Conservation (phyloP, 805 yeast genomes). For the Lachancea mirantina region DNA sequence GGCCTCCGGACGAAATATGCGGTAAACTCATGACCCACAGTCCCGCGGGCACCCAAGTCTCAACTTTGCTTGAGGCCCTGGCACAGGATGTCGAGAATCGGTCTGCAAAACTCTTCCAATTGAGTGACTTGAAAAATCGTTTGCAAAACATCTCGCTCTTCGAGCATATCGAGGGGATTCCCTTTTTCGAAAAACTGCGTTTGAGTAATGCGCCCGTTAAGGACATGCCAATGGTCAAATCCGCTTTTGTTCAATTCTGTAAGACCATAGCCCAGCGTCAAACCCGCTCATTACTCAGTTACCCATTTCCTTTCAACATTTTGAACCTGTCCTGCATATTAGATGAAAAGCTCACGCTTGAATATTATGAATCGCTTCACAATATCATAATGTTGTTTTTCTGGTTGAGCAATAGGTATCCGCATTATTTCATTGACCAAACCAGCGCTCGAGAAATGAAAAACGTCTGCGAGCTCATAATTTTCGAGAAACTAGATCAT, state of each 20-base stretch:
- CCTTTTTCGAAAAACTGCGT: conserved; percentile 50
- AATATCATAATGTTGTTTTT: conserved; percentile 58
- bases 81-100: conserved; percentile 24
- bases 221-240: conserved; percentile 32
- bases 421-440: conserved; percentile 68
- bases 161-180: conserved; percentile 35
- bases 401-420: conserved; percentile 87
- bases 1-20: conserved; percentile 77
- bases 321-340: conserved; percentile 22
- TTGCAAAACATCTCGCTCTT: conserved; percentile 39
- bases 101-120: conserved; percentile 19
- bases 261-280: conserved; percentile 47
- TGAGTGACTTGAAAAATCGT: conserved; percentile 29
- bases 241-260: conserved; percentile 43
- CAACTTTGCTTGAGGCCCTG: conserved; percentile 42
- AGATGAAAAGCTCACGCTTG: conserved; percentile 22
- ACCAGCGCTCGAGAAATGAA: conserved; percentile 68
- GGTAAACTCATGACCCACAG: conserved; percentile 55
- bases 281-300: conserved; percentile 52
- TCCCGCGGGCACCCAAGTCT: conserved; percentile 42
- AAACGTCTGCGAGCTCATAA: conserved; percentile 52
- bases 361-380: conserved; percentile 54
- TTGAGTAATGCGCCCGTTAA: conserved; percentile 60
- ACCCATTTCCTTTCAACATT: conserved; percentile 28
- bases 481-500: conserved; percentile 33